phyloP scores from a whole-genome alignment of 1,284 basidiomycete species.

The Tausonia pullulans region DNA sequence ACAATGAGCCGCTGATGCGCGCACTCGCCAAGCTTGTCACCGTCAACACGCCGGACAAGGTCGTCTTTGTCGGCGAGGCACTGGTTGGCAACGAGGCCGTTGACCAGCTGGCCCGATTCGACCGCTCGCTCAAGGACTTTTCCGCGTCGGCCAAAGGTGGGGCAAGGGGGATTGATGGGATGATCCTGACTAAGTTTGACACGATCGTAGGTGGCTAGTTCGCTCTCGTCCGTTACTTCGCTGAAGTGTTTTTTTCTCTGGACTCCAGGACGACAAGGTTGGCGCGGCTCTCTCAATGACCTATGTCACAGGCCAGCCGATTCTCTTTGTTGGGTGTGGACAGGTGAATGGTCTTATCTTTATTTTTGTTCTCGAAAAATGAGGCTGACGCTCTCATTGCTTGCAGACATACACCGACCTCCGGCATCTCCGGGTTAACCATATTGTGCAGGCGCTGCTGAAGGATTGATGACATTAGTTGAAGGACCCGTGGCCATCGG shows the following conservation, averaged over 20 bases:
- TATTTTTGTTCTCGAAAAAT: not conserved
- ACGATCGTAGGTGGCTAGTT: conserved; percentile 48
- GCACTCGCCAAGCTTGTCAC: conserved; percentile 90
- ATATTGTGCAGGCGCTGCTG: conserved; percentile 83
- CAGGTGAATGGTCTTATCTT: conserved; percentile 48
- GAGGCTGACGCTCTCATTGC: conserved; percentile 16
- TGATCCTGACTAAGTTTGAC: conserved; percentile 95
- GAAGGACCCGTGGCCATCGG: no score
- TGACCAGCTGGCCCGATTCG: conserved; percentile 88
- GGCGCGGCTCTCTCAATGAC: conserved; percentile 95
- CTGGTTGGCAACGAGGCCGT: conserved; percentile 94
- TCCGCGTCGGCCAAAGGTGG: conserved; percentile 45
- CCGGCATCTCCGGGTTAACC: conserved; percentile 73
- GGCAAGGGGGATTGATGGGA: conserved; percentile 75
- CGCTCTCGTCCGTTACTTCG: not conserved
- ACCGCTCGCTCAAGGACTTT: conserved; percentile 79
- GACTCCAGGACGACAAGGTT: conserved; percentile 47
- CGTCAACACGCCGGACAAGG: conserved; percentile 87
- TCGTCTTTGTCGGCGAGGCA: conserved; percentile 91
- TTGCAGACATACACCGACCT: conserved; percentile 83
- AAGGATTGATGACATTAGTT: conserved; percentile 23
- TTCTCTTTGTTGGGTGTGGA: conserved; percentile 90
- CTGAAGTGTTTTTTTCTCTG: conserved; percentile 16
- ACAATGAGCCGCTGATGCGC: conserved; percentile 97
- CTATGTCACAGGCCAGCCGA: conserved; percentile 91